Percentiles rank a stretch among this genome's conserved stretches.
phyloP scores from a whole-genome alignment of 2,329 filamentous ascomycete genomes.

The Verruconis gallopava region DNA sequence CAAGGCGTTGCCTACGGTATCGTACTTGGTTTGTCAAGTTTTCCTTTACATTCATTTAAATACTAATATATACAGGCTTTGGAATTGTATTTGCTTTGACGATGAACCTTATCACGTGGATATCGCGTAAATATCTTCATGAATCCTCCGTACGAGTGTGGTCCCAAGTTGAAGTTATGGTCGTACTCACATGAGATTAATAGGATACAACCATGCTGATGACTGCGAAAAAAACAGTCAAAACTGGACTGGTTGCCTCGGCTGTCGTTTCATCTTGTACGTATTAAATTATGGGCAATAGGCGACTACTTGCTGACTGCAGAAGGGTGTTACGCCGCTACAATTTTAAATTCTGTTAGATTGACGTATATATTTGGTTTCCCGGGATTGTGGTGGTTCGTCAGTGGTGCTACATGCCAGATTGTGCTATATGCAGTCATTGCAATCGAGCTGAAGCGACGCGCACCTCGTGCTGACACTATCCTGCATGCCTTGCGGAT shows the following conservation, averaged over 20 bases:
- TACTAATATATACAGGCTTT: slow-evolving; percentile 1
- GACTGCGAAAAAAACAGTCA: slow-evolving; percentile 5
- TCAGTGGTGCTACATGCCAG: slow-evolving; percentile 3
- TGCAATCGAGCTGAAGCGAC: slow-evolving; percentile 4
- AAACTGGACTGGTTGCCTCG: slow-evolving; percentile 2
- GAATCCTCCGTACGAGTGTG: neutral
- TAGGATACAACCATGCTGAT: neutral
- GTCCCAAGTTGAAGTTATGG: neutral
- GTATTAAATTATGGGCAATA: neutral
- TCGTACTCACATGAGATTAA: neutral
- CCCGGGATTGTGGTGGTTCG: slow-evolving; percentile 9
- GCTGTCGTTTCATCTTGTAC: slow-evolving; percentile 4
- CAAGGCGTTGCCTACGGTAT: slow-evolving; percentile 7
- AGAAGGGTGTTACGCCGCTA: slow-evolving; percentile 5
- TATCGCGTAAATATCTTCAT: slow-evolving; percentile 5
- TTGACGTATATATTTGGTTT: slow-evolving; percentile 10
- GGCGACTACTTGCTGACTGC: too few species aligned
- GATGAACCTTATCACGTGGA: slow-evolving; percentile 5
- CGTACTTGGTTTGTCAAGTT: slow-evolving; percentile 2
- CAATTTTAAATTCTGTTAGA: slow-evolving; percentile 7
- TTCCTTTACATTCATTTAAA: neutral
- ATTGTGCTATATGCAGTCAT: slow-evolving; percentile 6
- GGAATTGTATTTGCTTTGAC: slow-evolving; percentile 3
- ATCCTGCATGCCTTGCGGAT: slow-evolving; percentile 1
- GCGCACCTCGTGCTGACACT: slow-evolving; percentile 4